phyloP scores from a whole-genome alignment of 352 stramenopile genomes.

The Phytophthora palmivora region DNA sequence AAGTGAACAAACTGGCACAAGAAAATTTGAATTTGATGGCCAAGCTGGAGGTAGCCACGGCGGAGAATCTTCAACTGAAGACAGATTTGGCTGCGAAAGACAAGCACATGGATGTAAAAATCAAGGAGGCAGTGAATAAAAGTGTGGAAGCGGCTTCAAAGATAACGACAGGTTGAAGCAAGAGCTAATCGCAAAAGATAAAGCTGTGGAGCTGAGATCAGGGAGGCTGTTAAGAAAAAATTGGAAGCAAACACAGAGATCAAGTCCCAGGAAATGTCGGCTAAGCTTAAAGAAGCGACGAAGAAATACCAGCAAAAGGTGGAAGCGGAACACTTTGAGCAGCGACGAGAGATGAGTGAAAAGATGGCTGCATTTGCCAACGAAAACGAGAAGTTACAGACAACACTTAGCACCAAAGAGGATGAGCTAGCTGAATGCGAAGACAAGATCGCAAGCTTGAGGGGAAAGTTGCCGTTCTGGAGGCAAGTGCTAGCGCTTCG shows the following conservation, averaged over 20 bases:
- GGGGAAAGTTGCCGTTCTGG: constrained; percentile 23
- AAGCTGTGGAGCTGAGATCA: constrained; percentile 20
- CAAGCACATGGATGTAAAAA: constrained; percentile 19
- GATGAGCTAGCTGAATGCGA: constrained; percentile 32
- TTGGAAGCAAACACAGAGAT: constrained; percentile 17
- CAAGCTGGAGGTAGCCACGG: constrained; percentile 25
- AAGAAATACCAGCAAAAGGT: constrained; percentile 44
- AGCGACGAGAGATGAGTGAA: constrained; percentile 43
- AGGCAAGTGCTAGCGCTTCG: constrained; percentile 13
- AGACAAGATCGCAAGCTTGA: constrained; percentile 30
- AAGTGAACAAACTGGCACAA: constrained; percentile 29
- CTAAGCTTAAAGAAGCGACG: constrained; percentile 36
- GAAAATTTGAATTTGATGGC: constrained; percentile 39
- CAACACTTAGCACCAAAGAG: constrained; percentile 22
- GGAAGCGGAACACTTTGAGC: constrained; percentile 42
- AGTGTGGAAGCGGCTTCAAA: constrained; percentile 10
- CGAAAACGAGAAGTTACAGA: constrained; percentile 36
- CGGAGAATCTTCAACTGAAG: constrained; percentile 35
- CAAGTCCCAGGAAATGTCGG: constrained; percentile 24
- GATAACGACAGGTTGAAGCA: constrained; percentile 22
- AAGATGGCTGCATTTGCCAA: constrained; percentile 41
- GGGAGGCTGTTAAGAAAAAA: constrained; percentile 26
- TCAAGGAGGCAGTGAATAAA: constrained; percentile 21
- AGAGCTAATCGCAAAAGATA: constrained; percentile 28
- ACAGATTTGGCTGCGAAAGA: constrained; percentile 32